These are phyloP conservation scores for Cercospora zeae-maydis DNA, from an alignment of 2,329 filamentous ascomycete species.

Conservation along the genomic window DNA sequence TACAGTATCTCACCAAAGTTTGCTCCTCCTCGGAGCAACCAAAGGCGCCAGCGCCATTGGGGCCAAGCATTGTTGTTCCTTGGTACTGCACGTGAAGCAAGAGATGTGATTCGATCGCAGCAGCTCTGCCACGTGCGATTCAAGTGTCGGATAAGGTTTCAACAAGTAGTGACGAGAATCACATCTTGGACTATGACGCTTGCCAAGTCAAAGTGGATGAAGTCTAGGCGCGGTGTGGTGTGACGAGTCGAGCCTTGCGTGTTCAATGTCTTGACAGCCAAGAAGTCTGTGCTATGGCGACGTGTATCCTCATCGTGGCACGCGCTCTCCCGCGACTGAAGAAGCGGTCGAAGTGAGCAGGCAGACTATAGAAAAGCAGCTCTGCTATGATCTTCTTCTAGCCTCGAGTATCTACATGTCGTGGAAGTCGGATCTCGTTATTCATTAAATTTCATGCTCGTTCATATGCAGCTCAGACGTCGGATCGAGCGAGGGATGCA, in stretches of 20 bases:
- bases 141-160: slow-evolving; percentile 4
- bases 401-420: background rate
- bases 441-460: slow-evolving; percentile 9
- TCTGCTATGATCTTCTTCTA: background rate
- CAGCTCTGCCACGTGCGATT: background rate
- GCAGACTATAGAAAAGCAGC: background rate
- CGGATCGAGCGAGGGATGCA: slow-evolving; percentile 7
- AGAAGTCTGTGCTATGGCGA: background rate
- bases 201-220: background rate
- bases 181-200: background rate
- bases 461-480: slow-evolving; percentile 7
- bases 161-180: background rate
- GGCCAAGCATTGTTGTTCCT: slow-evolving; percentile 13
- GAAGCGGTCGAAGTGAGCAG: background rate
- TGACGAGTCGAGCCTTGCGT: background rate
- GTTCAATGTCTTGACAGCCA: background rate
- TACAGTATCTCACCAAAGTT: background rate
- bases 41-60: slow-evolving; percentile 7
- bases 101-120: slow-evolving; percentile 6
- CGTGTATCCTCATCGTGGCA: background rate
- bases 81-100: slow-evolving; percentile 9
- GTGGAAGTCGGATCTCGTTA: background rate
- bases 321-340: background rate
- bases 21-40: slow-evolving; percentile 6
- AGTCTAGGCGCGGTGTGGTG: background rate